phyloP scores from a whole-genome alignment of 139 green algal species.

The Coelastrella sp. region DNA sequence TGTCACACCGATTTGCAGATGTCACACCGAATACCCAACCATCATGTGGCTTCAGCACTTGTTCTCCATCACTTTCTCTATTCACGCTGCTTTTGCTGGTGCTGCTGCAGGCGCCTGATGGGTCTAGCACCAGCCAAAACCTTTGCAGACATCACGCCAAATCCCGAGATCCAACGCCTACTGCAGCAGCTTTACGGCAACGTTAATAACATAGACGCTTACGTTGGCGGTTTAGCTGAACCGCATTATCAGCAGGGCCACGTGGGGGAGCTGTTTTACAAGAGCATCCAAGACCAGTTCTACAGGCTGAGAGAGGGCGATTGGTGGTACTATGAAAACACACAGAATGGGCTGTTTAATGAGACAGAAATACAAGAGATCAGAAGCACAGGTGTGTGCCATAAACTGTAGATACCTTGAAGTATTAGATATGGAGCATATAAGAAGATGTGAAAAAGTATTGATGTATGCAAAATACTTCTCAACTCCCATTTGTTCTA shows the following conservation, averaged over 20 bases:
- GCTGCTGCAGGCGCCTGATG: neutral
- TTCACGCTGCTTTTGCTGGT: neutral
- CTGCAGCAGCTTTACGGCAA: slow-evolving; percentile 25
- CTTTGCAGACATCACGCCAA: slow-evolving; percentile 1
- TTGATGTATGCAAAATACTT: too few relatives aligned
- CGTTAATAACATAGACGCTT: slow-evolving; percentile 21
- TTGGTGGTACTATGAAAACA: slow-evolving; percentile 35
- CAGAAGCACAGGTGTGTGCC: neutral
- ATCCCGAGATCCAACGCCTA: neutral
- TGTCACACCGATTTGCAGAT: too few relatives aligned
- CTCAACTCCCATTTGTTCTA: too few relatives aligned
- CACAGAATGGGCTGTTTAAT: neutral
- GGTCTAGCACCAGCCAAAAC: neutral
- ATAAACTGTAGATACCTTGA: neutral
- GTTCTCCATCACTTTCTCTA: neutral
- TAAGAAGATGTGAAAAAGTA: too few relatives aligned
- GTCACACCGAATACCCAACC: neutral
- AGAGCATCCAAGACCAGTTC: slow-evolving; percentile 27
- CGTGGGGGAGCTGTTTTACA: slow-evolving; percentile 14
- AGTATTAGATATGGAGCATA: too few relatives aligned
- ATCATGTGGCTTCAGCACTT: neutral
- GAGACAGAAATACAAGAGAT: slow-evolving; percentile 19
- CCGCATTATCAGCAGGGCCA: slow-evolving; percentile 10
- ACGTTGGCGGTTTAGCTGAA: slow-evolving; percentile 21
- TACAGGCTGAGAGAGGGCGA: slow-evolving; percentile 23